Conservation (phyloP, 2,329 filamentous ascomycete species). For the Colletotrichum lentis region DNA sequence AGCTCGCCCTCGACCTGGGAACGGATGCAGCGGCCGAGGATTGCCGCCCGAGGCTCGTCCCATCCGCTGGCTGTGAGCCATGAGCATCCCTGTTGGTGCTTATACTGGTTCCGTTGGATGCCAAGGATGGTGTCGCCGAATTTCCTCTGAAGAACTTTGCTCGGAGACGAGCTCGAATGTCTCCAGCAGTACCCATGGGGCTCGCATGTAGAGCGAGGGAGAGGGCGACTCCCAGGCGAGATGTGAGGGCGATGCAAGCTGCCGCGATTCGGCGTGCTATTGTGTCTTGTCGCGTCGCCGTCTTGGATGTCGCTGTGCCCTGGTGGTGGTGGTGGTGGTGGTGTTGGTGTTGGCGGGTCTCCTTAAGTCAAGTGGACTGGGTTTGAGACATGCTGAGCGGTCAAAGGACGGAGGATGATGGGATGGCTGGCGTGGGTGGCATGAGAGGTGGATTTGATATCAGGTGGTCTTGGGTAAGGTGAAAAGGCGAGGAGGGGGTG, state of each 20-base stretch:
- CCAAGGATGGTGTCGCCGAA: constrained; percentile 50
- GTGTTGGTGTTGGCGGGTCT: constrained; percentile 8
- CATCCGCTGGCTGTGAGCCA: constrained; percentile 43
- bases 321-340: not conserved
- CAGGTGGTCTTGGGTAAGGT: constrained; percentile 3
- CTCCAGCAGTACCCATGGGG: constrained; percentile 44
- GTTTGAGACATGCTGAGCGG: constrained; percentile 18
- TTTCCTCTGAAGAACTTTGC: constrained; percentile 56
- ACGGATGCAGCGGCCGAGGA: constrained; percentile 35
- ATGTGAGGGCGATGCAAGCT: not conserved
- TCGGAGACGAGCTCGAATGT: constrained; percentile 57
- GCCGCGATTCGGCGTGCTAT: not conserved
- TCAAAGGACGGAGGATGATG: not conserved
- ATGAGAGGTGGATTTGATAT: constrained; percentile 21
- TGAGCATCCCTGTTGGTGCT: constrained; percentile 43
- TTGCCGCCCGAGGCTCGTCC: constrained; percentile 36
- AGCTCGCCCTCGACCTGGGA: constrained; percentile 27
- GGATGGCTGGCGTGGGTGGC: constrained; percentile 7
- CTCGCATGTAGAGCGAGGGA: constrained; percentile 19
- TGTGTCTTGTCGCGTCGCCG: constrained; percentile 10
- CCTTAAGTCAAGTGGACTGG: constrained; percentile 12
- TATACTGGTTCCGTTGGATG: constrained; percentile 40
- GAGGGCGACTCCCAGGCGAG: constrained; percentile 1
- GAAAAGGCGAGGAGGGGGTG: not conserved
- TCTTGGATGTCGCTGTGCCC: not conserved